Conservation (phyloP, 2,329 filamentous ascomycete genomes). For the Phialophora expanda region DNA sequence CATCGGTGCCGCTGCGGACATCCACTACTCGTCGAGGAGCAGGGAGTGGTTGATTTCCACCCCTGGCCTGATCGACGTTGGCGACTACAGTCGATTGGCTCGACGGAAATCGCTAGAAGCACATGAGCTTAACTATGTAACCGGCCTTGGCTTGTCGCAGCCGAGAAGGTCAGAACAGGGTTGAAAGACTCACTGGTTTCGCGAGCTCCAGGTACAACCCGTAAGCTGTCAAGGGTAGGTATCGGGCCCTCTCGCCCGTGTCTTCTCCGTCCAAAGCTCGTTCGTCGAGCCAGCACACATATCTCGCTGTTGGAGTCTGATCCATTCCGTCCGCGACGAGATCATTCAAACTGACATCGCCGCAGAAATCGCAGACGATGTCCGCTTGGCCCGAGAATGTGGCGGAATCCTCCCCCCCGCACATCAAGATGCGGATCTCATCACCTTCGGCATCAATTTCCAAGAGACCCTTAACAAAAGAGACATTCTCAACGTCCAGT, state of each 20-base stretch:
- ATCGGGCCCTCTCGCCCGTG: slow-evolving; percentile 1
- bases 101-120: no score
- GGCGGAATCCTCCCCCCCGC: neutral
- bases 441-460: neutral
- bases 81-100: no score
- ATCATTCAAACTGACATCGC: neutral
- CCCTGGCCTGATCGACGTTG: no score
- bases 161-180: neutral
- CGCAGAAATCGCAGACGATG: neutral
- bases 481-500: neutral
- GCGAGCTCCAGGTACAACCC: slow-evolving; percentile 4
- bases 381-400: neutral
- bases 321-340: neutral
- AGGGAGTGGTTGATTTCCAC: no score
- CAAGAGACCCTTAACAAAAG: neutral
- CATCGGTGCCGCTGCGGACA: neutral
- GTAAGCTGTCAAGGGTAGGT: slow-evolving; percentile 11
- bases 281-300: slow-evolving; percentile 20
- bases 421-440: neutral
- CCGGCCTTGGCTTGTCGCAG: no score
- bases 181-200: slow-evolving; percentile 15
- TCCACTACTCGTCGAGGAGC: no score
- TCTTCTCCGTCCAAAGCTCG: neutral
- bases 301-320: neutral
- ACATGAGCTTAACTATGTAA: no score